Evolutionary conservation across 371 early-diverging fungal genomes (phyloP).

Genomic region (Mucor racemosus): DNA sequence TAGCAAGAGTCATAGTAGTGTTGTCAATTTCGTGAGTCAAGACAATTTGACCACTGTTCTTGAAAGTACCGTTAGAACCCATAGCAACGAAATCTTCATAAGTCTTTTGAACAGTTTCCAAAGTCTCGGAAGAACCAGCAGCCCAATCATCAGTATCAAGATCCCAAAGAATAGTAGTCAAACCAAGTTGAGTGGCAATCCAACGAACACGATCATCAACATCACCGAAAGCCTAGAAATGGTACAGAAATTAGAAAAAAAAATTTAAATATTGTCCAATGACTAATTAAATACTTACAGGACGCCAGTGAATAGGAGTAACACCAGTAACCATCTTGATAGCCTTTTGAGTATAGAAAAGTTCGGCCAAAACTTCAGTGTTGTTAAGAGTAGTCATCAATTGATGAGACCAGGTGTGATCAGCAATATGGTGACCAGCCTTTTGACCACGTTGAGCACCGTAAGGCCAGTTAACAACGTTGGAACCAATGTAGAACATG

Average conservation of each 20-base stretch:
- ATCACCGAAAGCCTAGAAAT: constrained; percentile 57
- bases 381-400: constrained; percentile 70
- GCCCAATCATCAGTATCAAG: constrained; percentile 63
- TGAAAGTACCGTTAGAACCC: constrained; percentile 54
- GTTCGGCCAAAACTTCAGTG: constrained; percentile 73
- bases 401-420: constrained; percentile 76
- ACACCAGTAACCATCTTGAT: constrained; percentile 62
- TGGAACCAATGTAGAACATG: constrained; percentile 75
- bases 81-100: constrained; percentile 49
- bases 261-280: background rate
- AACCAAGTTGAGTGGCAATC: constrained; percentile 57
- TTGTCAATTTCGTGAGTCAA: constrained; percentile 63
- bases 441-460: constrained; percentile 57
- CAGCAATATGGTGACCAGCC: constrained; percentile 73
- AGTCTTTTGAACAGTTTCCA: constrained; percentile 37
- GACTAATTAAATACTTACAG: constrained; percentile 34
- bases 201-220: constrained; percentile 72
- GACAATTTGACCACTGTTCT: constrained; percentile 47
- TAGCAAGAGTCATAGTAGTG: constrained; percentile 53
- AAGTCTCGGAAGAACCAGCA: constrained; percentile 49
- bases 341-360: constrained; percentile 71
- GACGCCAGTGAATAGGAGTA: constrained; percentile 55
- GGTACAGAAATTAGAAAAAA: too few species aligned
- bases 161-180: constrained; percentile 57
- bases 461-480: constrained; percentile 62